These are phyloP conservation scores for Hygrocybe punicea DNA, from an alignment of 768 basidiomycete species.

Conservation along the genomic window DNA sequence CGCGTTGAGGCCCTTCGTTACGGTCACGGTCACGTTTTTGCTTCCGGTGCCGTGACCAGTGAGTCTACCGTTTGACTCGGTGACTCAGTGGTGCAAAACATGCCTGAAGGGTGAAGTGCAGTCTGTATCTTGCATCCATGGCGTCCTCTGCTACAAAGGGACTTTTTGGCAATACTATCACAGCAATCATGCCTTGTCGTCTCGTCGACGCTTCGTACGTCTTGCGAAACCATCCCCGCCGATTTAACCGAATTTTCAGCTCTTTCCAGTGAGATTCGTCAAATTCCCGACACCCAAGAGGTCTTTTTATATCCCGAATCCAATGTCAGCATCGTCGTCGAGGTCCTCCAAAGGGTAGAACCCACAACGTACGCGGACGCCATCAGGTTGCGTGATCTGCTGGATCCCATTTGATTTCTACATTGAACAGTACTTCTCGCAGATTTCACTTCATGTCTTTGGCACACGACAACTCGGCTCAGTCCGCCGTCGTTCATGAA, in stretches of 20 bases:
- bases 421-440: background rate
- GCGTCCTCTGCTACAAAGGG: constrained; percentile 32
- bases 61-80: background rate
- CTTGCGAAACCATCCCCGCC: background rate
- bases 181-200: constrained; percentile 47
- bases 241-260: constrained; percentile 4
- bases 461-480: constrained; percentile 85
- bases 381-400: constrained; percentile 51
- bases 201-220: constrained; percentile 86
- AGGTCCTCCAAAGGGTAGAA: constrained; percentile 75
- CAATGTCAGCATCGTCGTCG: constrained; percentile 73
- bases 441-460: constrained; percentile 91
- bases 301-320: constrained; percentile 76
- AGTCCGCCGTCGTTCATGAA: constrained; percentile 43
- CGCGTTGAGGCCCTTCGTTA: constrained; percentile 29
- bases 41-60: background rate
- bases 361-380: constrained; percentile 55
- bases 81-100: background rate
- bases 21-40: constrained; percentile 7
- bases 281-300: constrained; percentile 93
- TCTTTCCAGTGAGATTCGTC: constrained; percentile 51
- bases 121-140: constrained; percentile 8
- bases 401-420: constrained; percentile 2
- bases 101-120: background rate
- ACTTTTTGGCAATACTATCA: constrained; percentile 89